Conservation (phyloP, 2,329 filamentous ascomycete genomes). For the Claviceps humidiphila region DNA sequence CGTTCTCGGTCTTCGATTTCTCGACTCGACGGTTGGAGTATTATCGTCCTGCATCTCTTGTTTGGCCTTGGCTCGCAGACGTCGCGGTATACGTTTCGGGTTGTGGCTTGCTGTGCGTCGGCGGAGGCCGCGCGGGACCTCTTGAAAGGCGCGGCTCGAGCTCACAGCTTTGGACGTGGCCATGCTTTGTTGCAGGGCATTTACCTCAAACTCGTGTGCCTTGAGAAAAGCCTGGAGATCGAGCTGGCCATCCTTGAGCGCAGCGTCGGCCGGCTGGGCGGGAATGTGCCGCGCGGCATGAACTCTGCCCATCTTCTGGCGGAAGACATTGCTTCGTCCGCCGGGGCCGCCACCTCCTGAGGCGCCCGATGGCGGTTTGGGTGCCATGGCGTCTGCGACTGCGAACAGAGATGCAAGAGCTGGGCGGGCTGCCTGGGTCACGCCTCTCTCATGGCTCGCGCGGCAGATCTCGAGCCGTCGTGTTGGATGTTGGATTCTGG, state of each 20-base stretch:
- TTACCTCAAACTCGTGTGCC: slow-evolving; percentile 80
- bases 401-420: neutral
- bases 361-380: slow-evolving; percentile 12
- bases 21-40: slow-evolving; percentile 62
- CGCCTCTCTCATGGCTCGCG: neutral
- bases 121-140: slow-evolving; percentile 72
- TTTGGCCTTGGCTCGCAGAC: slow-evolving; percentile 56
- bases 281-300: slow-evolving; percentile 36
- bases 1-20: slow-evolving; percentile 46
- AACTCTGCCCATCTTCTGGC: slow-evolving; percentile 32
- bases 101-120: slow-evolving; percentile 91
- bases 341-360: slow-evolving; percentile 6
- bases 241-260: slow-evolving; percentile 60
- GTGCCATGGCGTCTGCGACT: slow-evolving; percentile 12
- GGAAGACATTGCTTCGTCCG: slow-evolving; percentile 13
- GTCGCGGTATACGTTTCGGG: slow-evolving; percentile 72
- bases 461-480: neutral
- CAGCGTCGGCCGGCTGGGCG: slow-evolving; percentile 35
- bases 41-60: slow-evolving; percentile 79
- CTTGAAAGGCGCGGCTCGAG: slow-evolving; percentile 71
- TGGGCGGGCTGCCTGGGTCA: neutral
- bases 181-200: slow-evolving; percentile 72
- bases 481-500: too few species aligned
- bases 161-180: slow-evolving; percentile 50
- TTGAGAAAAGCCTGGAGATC: slow-evolving; percentile 75